phyloP scores from a whole-genome alignment of 1,284 basidiomycete genomes.

The Ceraceosorus guamensis region DNA sequence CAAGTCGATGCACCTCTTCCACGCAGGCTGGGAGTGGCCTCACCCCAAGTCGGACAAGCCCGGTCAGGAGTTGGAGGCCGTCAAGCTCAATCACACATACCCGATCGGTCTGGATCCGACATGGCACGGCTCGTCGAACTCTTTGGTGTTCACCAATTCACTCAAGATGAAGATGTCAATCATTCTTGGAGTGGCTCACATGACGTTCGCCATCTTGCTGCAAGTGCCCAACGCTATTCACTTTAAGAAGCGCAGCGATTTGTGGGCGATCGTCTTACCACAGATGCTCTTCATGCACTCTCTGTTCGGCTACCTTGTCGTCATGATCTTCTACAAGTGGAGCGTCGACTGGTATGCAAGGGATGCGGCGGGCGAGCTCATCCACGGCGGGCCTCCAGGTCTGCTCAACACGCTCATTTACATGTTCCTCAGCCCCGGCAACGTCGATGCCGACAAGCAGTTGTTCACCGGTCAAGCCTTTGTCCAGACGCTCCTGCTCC shows the following conservation, averaged over 20 bases:
- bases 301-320: conserved; percentile 91
- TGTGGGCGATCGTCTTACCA: conserved; percentile 90
- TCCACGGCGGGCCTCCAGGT: conserved; percentile 64
- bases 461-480: conserved; percentile 82
- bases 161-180: conserved; percentile 99
- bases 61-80: conserved; percentile 25
- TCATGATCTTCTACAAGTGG: conserved; percentile 98
- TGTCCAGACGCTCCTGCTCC: conserved; percentile 72
- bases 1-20: conserved; percentile 78
- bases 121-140: conserved; percentile 92
- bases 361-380: conserved; percentile 53
- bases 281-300: conserved; percentile 95
- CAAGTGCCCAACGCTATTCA: conserved; percentile 91
- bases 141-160: conserved; percentile 89
- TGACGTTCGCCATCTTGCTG: conserved; percentile 94
- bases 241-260: conserved; percentile 76
- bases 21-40: conserved; percentile 81
- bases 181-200: conserved; percentile 92
- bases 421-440: conserved; percentile 47
- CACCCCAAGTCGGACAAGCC: conserved; percentile 41
- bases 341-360: conserved; percentile 73
- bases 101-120: conserved; percentile 88
- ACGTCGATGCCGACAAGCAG: conserved; percentile 61
- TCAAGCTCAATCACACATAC: conserved; percentile 62
- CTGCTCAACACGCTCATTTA: conserved; percentile 56